phyloP scores from a whole-genome alignment of 768 basidiomycete genomes.

The Sporobolomyces phaffii region DNA sequence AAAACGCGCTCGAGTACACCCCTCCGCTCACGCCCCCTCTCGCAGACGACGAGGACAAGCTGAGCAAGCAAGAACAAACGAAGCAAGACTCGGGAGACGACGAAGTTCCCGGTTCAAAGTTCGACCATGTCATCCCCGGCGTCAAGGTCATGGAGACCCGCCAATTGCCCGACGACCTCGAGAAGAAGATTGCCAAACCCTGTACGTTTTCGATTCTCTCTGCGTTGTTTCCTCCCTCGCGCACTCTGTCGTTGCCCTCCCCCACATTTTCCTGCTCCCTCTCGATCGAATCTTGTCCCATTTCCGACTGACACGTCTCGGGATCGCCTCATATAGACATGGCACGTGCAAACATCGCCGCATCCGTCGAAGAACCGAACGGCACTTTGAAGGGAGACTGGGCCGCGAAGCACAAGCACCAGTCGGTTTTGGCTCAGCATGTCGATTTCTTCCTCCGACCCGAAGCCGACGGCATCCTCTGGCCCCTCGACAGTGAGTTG shows the following conservation, averaged over 20 bases:
- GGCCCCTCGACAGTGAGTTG: slow-evolving; percentile 51
- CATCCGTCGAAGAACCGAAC: slow-evolving; percentile 18
- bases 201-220: not conserved
- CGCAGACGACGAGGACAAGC: not conserved
- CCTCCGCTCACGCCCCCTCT: slow-evolving; percentile 5
- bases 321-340: slow-evolving; percentile 12
- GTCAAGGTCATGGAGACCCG: slow-evolving; percentile 10
- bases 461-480: slow-evolving; percentile 49
- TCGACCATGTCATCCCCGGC: slow-evolving; percentile 13
- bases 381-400: slow-evolving; percentile 23
- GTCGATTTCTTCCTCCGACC: slow-evolving; percentile 4
- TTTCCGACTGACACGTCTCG: too few relatives aligned
- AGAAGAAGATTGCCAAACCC: slow-evolving; percentile 15
- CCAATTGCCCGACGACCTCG: slow-evolving; percentile 8
- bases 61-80: not conserved
- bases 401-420: slow-evolving; percentile 24
- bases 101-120: not conserved
- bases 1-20: not conserved
- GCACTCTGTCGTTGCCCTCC: too few relatives aligned
- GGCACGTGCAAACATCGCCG: slow-evolving; percentile 32
- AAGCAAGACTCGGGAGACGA: too few relatives aligned
- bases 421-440: slow-evolving; percentile 29
- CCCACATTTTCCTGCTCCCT: not conserved
- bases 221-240: too few relatives aligned
- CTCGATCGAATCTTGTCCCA: not conserved